Evolutionary conservation across 176 grass and related monocot species (phyloP), one percentile per base, ranked within the genome.

Genomic region (Eleusine indica): DNA sequence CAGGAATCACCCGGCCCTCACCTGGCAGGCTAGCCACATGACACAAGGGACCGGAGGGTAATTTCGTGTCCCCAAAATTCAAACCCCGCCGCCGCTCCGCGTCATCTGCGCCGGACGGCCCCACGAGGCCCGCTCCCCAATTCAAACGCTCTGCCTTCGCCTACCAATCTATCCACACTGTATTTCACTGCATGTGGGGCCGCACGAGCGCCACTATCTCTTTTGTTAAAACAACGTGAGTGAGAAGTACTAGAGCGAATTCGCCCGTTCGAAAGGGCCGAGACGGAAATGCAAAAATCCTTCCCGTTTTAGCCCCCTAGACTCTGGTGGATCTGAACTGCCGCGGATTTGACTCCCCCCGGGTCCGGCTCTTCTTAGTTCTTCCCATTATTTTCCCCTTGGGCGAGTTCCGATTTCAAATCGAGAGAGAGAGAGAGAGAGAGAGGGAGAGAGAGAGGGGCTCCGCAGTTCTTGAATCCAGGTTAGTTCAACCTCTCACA

Each of bases 221-320:
- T 7, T 40, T 40, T 3, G 51, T 0, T 84, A 10, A 11, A 1
- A 0, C 6, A 0, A 0, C 17, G 7, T 0, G 5, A 0, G 87
- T 81, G 82, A 70, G 77, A 66, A 57, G 71, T 35, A 6, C 9
- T 41, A 0, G 11, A 7, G 35, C 0, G 14, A 11, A 17, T 29
- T 51, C 19, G 15, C 0, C 9, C 66, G 66, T 75, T 58, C 14
- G 53, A 46, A 62, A 61, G 35, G 7, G 17, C 28, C 3, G 47
- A 32, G 32, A 66, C 22, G 57, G 44, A 4, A 9, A 32, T 10
- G 9, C 57, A 48, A 63, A 21, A 10, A 2, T 70, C 65, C 16
- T 81, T 35, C 43, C 82, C 70, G 32, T 85, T 89, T 81, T 85
- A 76, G 13, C 87, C 82, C 76, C 2, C 38, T 3, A 37, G 32